These are phyloP conservation scores for Clarireedia monteithiana DNA, from an alignment of 2,329 filamentous ascomycete species.

Conservation along the genomic window DNA sequence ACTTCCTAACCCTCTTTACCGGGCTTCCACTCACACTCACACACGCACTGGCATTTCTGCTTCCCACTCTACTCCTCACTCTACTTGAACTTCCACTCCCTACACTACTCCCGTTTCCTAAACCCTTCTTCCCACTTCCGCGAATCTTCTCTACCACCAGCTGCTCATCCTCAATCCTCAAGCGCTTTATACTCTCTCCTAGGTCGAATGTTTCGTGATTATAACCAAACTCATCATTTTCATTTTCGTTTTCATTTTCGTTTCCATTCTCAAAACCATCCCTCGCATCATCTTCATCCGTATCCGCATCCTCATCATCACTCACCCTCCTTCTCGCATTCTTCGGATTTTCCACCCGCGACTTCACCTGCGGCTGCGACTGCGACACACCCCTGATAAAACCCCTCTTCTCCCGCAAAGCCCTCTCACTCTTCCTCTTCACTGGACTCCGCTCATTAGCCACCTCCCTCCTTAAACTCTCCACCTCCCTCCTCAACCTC, in stretches of 20 bases:
- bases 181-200: neutral
- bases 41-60: neutral
- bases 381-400: neutral
- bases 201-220: conserved; percentile 1
- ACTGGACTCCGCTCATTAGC: conserved; percentile 37
- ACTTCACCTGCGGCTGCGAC: no score
- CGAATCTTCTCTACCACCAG: no score
- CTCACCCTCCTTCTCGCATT: no score
- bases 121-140: no score
- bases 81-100: no score
- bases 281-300: neutral
- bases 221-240: conserved; percentile 5
- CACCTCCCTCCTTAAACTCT: conserved; percentile 54
- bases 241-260: conserved; percentile 11
- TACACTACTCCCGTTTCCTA: no score
- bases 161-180: neutral
- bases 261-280: conserved; percentile 1
- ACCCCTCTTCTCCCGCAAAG: conserved; percentile 9
- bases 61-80: neutral
- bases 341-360: no score
- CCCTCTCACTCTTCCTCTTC: conserved; percentile 10
- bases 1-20: conserved; percentile 25
- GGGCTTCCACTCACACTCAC: conserved; percentile 14
- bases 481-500: conserved; percentile 54
- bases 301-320: no score